A percentile compares a stretch with the other conserved stretches of the same genome.
Evolutionary conservation across 768 basidiomycete species (phyloP).

Genomic region (Termitomyces bulborhizus): DNA sequence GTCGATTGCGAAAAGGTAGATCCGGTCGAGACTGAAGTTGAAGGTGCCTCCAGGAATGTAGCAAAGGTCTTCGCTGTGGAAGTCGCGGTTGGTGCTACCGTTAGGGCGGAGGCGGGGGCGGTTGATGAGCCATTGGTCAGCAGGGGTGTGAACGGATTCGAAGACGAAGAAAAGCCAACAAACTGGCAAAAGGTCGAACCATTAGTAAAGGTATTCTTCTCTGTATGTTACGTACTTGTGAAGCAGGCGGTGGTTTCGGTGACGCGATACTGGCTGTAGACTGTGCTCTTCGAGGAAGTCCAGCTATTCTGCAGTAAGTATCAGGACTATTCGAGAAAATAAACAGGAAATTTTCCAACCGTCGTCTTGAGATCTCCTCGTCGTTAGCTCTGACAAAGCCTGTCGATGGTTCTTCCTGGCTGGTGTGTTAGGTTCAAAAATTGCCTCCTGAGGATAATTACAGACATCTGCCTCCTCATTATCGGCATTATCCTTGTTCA

Average conservation of each 20-base stretch:
- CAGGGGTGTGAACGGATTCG: not conserved
- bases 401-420: constrained; percentile 34
- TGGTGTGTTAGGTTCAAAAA: not conserved
- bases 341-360: not conserved
- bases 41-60: constrained; percentile 28
- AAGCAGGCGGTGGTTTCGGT: not conserved
- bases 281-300: constrained; percentile 12
- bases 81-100: constrained; percentile 31
- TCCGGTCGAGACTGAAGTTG: constrained; percentile 2
- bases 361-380: constrained; percentile 5
- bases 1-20: not conserved
- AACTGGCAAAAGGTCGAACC: not conserved
- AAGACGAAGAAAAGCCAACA: not conserved
- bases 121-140: constrained; percentile 4
- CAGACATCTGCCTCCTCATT: constrained; percentile 33
- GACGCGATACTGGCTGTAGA: not conserved
- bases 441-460: not conserved
- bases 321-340: constrained; percentile 26
- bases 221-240: constrained; percentile 7
- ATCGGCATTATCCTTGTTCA: constrained; percentile 49
- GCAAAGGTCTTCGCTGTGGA: constrained; percentile 49
- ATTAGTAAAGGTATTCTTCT: not conserved
- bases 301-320: constrained; percentile 11
- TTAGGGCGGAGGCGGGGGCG: constrained; percentile 13
- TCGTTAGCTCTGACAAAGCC: constrained; percentile 28